A percentile compares a stretch with the other conserved stretches of the same genome.
These are phyloP conservation scores for Leccinum variicolor DNA, from an alignment of 768 basidiomycete species.

Conservation along the genomic window DNA sequence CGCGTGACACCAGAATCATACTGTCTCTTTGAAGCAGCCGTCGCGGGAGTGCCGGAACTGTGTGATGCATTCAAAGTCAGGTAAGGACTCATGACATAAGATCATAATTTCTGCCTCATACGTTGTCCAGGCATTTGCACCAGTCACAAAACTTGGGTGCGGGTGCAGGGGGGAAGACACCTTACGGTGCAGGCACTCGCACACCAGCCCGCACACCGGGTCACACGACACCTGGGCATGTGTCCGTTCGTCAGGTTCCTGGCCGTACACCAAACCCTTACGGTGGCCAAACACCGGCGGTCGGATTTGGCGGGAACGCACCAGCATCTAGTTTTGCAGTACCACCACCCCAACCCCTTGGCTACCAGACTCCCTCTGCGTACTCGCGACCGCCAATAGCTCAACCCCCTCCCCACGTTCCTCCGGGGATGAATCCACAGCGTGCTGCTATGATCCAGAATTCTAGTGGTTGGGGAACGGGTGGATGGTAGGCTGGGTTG, in stretches of 20 bases:
- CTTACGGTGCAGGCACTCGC: slow-evolving; percentile 69
- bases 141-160: slow-evolving; percentile 65
- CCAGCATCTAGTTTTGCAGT: slow-evolving; percentile 29
- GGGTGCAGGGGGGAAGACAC: slow-evolving; percentile 69
- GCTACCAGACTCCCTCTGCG: slow-evolving; percentile 39
- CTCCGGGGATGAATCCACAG: slow-evolving; percentile 64
- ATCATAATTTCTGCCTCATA: slow-evolving; percentile 2
- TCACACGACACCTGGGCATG: slow-evolving; percentile 75
- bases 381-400: slow-evolving; percentile 39
- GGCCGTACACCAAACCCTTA: slow-evolving; percentile 83
- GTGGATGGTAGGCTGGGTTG: slow-evolving; percentile 29
- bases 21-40: slow-evolving; percentile 85
- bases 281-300: slow-evolving; percentile 39
- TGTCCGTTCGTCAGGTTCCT: slow-evolving; percentile 65
- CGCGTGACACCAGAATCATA: slow-evolving; percentile 87
- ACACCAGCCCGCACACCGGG: slow-evolving; percentile 75
- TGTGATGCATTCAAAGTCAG: slow-evolving; percentile 97
- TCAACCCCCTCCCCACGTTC: slow-evolving; percentile 43
- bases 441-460: slow-evolving; percentile 66
- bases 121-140: slow-evolving; percentile 58
- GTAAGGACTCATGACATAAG: slow-evolving; percentile 33
- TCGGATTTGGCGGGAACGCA: slow-evolving; percentile 27
- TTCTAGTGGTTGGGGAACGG: slow-evolving; percentile 34
- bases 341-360: slow-evolving; percentile 33
- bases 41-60: slow-evolving; percentile 86